Evolutionary conservation across 495 filamentous ascomycete genomes (phyloP), one percentile per base, ranked within the genome.

Genomic region (Jackrogersella minutella): DNA sequence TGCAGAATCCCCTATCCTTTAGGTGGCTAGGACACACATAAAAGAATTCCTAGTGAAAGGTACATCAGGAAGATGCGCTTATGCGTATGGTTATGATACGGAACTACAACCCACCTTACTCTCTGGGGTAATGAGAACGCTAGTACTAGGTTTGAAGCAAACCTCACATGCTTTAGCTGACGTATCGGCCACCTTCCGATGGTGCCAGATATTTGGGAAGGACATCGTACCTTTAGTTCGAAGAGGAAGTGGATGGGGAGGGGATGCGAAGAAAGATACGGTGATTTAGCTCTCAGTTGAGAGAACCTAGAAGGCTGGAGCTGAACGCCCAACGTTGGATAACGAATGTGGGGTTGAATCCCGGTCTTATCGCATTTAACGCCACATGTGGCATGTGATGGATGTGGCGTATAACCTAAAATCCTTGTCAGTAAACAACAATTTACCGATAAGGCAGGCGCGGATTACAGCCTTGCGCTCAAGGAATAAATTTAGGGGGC

Each of bases 91-190:
- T 46, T 13, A 50, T 28, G 34, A 37, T 36, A 2, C 10, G 28
- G 21, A 30, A 34, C 43, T 1, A 33, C 34, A 55, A 66, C 78
- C 56, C 77, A 93, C 93, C 86, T 94, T 96, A 75, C 91, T 94
- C 70, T 97, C 92, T 0, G 91, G 84, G 1, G 93, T 97, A 62
- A 97, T 90, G 59, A 99, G 81, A 21, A 98, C 95, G 70, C 87
- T 93, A 6, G 88, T 86, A 44, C 89, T 92, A 3, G 91, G 90
- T 75, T 95, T 97, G 82, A 88, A 93, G 81, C 95, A 99, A 62
- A 99, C 87, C 72, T 90, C 86, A 76, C 95, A 99, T 41, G 92
- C 81, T 75, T 92, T 97, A 3, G 89, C 84, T 8, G 86, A 84
- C 37, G 89, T 87, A 47, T 97, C 92, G 19, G 95, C 93, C 46